Evolutionary conservation across 257 asterid species (phyloP).

Genomic region (Capsicum baccatum): DNA sequence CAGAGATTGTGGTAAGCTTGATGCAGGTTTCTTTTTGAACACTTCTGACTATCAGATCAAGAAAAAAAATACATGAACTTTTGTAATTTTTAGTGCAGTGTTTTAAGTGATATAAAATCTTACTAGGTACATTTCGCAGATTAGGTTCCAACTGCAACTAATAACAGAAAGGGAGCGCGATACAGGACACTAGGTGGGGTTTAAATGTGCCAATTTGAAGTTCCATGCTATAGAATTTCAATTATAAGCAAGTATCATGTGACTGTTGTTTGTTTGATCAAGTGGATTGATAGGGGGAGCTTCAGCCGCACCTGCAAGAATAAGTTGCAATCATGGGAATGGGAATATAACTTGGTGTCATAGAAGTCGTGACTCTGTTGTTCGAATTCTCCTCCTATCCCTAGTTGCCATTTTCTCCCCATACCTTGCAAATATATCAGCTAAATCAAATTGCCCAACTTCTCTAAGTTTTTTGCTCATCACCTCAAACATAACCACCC

Average conservation of each 20-base stretch:
- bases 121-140: neutral
- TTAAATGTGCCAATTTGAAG: neutral
- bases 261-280: neutral
- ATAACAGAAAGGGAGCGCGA: neutral
- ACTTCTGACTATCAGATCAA: conserved; percentile 62
- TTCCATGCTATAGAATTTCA: neutral
- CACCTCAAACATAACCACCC: conserved; percentile 76
- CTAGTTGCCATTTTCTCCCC: conserved; percentile 92
- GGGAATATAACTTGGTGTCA: neutral
- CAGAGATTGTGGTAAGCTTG: conserved; percentile 95
- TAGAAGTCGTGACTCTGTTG: conserved; percentile 18
- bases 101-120: too few relatives aligned
- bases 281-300: neutral
- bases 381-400: conserved; percentile 72
- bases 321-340: neutral
- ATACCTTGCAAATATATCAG: conserved; percentile 75
- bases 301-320: neutral
- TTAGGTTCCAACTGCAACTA: neutral
- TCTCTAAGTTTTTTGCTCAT: conserved; percentile 80
- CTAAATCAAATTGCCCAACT: conserved; percentile 89
- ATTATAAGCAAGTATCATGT: neutral
- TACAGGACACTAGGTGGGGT: neutral
- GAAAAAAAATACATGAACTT: neutral
- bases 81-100: too few relatives aligned
- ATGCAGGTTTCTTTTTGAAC: conserved; percentile 91